A percentile compares a stretch with the other conserved stretches of the same genome.
phyloP scores from a whole-genome alignment of 2,329 filamentous ascomycete genomes.

The Penicillium sp. region DNA sequence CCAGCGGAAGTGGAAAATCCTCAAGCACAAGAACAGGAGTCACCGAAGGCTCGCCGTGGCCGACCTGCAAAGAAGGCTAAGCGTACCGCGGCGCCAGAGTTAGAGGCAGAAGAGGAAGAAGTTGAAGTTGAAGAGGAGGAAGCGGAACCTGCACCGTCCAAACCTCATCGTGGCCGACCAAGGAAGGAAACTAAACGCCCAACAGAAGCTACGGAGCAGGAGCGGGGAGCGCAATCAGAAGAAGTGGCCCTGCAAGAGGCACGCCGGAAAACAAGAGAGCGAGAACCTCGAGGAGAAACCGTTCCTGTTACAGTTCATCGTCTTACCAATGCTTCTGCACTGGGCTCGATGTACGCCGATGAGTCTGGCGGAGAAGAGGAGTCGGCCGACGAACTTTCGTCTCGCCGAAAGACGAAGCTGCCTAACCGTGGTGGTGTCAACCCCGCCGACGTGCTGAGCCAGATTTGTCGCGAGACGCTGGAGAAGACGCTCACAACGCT shows the following conservation, averaged over 20 bases:
- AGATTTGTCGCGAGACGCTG: constrained; percentile 52
- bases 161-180: constrained; percentile 8
- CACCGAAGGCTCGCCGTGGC: neutral
- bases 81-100: constrained; percentile 3
- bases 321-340: constrained; percentile 34
- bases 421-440: constrained; percentile 48
- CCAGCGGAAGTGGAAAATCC: constrained; percentile 13
- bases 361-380: constrained; percentile 28
- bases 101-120: neutral
- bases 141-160: constrained; percentile 8
- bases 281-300: constrained; percentile 36
- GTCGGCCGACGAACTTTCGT: constrained; percentile 31
- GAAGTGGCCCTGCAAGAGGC: constrained; percentile 6
- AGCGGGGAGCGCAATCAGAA: constrained; percentile 11
- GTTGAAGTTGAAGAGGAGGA: constrained; percentile 1
- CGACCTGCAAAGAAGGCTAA: neutral
- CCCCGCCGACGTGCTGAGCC: constrained; percentile 51
- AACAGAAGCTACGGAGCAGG: constrained; percentile 1
- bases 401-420: constrained; percentile 35
- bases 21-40: constrained; percentile 1
- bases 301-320: constrained; percentile 45
- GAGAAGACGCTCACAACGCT: constrained; percentile 47
- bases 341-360: constrained; percentile 24
- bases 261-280: constrained; percentile 25
- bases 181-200: constrained; percentile 3